A percentile compares a stretch with the other conserved stretches of the same genome.
Conservation (phyloP, 2,329 filamentous ascomycete genomes). For the Bipolaris oryzae region DNA sequence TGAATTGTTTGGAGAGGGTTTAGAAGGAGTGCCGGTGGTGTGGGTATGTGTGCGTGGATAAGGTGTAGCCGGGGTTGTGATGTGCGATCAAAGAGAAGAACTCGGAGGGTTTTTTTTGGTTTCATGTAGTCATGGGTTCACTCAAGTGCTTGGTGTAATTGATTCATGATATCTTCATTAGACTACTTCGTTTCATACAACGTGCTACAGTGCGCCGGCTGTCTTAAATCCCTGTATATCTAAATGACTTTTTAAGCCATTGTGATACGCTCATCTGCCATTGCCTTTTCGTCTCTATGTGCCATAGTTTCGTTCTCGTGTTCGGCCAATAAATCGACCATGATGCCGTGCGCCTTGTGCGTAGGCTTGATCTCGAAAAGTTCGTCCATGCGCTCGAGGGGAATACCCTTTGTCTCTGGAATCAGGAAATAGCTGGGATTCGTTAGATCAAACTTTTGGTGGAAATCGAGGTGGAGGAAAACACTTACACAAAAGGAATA, state of each 20-base stretch:
- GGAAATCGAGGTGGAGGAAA: constrained; percentile 36
- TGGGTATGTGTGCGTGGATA: neutral
- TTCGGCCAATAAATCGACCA: constrained; percentile 48
- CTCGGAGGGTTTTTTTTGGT: neutral
- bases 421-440: constrained; percentile 45
- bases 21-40: no score
- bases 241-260: constrained; percentile 10
- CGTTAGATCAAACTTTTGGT: neutral
- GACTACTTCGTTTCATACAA: neutral
- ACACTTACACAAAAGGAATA: constrained; percentile 40
- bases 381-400: constrained; percentile 56
- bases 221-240: neutral
- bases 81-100: neutral
- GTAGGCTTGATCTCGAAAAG: constrained; percentile 55
- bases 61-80: neutral
- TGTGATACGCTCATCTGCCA: constrained; percentile 26
- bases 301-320: constrained; percentile 42
- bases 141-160: neutral
- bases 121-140: neutral
- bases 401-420: constrained; percentile 54
- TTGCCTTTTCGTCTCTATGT: constrained; percentile 43
- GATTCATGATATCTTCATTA: no score
- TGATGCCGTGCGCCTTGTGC: constrained; percentile 47
- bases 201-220: neutral
- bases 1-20: no score